A percentile compares a stretch with the other conserved stretches of the same genome.
Conservation (phyloP, 106 monocot genomes). For the Ottelia alismoides region DNA sequence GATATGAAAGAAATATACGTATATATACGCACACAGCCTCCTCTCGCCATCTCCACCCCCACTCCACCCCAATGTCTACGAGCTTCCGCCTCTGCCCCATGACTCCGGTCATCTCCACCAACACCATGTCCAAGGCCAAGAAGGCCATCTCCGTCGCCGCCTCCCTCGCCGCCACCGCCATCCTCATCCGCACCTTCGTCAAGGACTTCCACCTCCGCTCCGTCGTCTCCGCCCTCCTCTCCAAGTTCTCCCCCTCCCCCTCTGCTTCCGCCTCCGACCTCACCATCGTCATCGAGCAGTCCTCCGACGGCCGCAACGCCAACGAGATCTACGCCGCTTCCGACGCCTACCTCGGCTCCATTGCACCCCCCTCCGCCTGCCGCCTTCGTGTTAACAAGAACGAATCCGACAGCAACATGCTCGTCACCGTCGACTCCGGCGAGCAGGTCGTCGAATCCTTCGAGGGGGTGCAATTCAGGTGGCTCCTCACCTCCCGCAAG, state of each 20-base stretch:
- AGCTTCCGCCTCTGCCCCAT: too few species aligned
- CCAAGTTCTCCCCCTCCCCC: neutral
- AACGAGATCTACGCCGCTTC: constrained; percentile 12
- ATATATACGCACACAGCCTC: too few species aligned
- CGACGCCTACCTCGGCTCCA: constrained; percentile 9
- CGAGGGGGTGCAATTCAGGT: constrained; percentile 7
- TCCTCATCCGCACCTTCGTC: neutral
- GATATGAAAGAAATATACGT: too few species aligned
- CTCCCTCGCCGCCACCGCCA: constrained; percentile 4
- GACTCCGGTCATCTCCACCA: neutral
- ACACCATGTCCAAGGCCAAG: neutral
- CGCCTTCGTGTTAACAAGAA: constrained; percentile 5
- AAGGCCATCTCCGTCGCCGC: constrained; percentile 4
- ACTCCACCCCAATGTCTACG: too few species aligned
- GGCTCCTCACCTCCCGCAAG: neutral
- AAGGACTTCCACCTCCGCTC: constrained; percentile 2
- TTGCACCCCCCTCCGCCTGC: neutral
- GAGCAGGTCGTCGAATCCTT: constrained; percentile 12
- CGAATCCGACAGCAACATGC: constrained; percentile 1
- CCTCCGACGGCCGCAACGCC: constrained; percentile 1
- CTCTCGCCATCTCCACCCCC: too few species aligned
- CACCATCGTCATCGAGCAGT: constrained; percentile 10
- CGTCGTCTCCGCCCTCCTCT: constrained; percentile 1
- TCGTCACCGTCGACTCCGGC: neutral
- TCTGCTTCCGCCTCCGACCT: constrained; percentile 2